Evolutionary conservation across 768 basidiomycete genomes (phyloP).

Genomic region (Hygrophorus pudorinus): DNA sequence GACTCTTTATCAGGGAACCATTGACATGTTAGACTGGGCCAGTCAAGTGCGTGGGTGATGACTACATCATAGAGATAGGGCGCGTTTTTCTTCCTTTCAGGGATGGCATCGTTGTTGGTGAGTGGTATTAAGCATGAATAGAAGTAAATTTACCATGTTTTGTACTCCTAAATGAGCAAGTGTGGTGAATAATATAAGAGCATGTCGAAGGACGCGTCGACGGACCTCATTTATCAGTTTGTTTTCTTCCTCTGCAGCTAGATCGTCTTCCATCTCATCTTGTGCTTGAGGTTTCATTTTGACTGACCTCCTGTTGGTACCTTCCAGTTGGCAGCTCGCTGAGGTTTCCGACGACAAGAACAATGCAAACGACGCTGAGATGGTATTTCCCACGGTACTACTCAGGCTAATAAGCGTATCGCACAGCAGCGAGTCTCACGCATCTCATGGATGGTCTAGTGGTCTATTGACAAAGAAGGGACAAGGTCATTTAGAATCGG

Average conservation of each 20-base stretch:
- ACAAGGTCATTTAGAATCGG: slow-evolving; percentile 43
- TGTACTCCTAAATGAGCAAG: slow-evolving; percentile 53
- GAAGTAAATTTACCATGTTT: slow-evolving; percentile 53
- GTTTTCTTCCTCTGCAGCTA: slow-evolving; percentile 78
- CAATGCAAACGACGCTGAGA: not conserved
- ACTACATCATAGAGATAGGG: slow-evolving; percentile 97
- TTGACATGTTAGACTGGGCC: slow-evolving; percentile 96
- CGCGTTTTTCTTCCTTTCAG: slow-evolving; percentile 87
- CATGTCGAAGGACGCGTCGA: slow-evolving; percentile 13
- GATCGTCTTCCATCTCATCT: slow-evolving; percentile 73
- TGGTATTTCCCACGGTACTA: not conserved
- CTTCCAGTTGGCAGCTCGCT: not conserved
- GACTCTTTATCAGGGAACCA: slow-evolving; percentile 98
- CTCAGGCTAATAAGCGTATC: no score
- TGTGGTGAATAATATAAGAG: not conserved
- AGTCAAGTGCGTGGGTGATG: slow-evolving; percentile 94
- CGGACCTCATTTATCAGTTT: slow-evolving; percentile 80
- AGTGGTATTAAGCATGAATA: slow-evolving; percentile 1
- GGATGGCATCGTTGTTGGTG: slow-evolving; percentile 2
- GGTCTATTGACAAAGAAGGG: slow-evolving; percentile 1
- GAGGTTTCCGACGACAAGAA: not conserved
- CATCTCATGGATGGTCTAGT: not conserved
- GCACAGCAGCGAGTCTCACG: not conserved
- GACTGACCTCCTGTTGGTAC: not conserved
- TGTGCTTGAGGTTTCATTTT: slow-evolving; percentile 36